A percentile compares a stretch with the other conserved stretches of the same genome.
phyloP scores from a whole-genome alignment of 495 filamentous ascomycete genomes.

The Tuber indicum region DNA sequence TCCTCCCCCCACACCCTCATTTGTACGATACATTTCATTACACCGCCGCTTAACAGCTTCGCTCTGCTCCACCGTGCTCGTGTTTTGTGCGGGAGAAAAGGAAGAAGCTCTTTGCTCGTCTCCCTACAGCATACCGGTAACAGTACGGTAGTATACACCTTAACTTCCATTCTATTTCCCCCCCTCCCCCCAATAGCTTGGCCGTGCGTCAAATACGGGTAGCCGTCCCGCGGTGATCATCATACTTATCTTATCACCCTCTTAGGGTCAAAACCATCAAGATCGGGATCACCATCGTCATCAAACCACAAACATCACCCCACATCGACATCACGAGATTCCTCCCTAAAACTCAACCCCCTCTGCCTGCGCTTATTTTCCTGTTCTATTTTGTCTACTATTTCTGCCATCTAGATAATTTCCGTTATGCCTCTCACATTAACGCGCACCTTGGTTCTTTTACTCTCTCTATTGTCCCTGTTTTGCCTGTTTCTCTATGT shows the following conservation, averaged over 20 bases:
- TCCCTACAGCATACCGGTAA: neutral
- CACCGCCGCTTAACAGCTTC: neutral
- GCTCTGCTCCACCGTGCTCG: neutral
- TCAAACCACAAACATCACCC: slow-evolving; percentile 44
- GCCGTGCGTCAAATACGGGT: neutral
- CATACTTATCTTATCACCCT: neutral
- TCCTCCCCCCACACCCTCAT: no score
- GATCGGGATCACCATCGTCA: slow-evolving; percentile 39
- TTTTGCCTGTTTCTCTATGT: slow-evolving; percentile 49
- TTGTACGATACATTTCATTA: neutral
- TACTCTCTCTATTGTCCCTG: slow-evolving; percentile 54
- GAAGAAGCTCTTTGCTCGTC: neutral
- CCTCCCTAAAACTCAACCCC: neutral
- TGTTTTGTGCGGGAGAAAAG: neutral
- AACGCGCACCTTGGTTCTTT: slow-evolving; percentile 42
- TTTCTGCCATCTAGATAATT: slow-evolving; percentile 6
- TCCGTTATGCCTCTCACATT: slow-evolving; percentile 35
- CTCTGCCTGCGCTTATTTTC: neutral
- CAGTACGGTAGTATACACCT: neutral
- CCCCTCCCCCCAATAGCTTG: neutral
- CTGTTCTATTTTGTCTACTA: neutral
- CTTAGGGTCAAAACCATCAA: neutral
- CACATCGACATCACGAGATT: slow-evolving; percentile 13
- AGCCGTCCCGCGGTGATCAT: neutral
- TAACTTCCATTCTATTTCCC: neutral